Conservation (phyloP, 2,329 filamentous ascomycete species). For the Ascochyta koolunga region DNA sequence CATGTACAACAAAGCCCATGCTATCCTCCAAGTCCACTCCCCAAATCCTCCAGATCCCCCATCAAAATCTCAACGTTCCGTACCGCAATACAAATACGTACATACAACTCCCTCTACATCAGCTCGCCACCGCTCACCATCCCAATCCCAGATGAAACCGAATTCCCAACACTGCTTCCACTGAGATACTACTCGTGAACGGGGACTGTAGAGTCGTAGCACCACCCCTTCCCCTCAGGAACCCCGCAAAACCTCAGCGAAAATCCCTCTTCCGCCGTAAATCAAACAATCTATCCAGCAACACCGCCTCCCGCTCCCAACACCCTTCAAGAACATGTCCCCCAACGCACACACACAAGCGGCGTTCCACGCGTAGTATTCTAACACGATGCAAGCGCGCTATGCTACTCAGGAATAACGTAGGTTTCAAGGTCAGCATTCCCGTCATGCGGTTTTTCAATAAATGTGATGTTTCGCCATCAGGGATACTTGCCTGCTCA, state of each 20-base stretch:
- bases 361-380: not conserved
- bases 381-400: too few relatives aligned
- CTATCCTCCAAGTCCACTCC: not conserved
- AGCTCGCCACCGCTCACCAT: not conserved
- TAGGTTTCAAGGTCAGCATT: constrained; percentile 20
- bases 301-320: constrained; percentile 22
- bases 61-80: not conserved
- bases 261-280: not conserved
- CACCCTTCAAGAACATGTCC: constrained; percentile 16
- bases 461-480: constrained; percentile 19
- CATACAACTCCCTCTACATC: not conserved
- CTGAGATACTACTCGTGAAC: not conserved
- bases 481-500: constrained; percentile 15
- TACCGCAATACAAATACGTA: not conserved
- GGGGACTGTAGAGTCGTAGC: too few relatives aligned
- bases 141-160: not conserved
- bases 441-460: constrained; percentile 19
- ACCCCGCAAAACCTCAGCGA: not conserved
- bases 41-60: not conserved
- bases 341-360: constrained; percentile 8
- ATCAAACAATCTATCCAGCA: not conserved
- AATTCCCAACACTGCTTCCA: not conserved
- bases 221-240: not conserved
- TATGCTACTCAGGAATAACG: constrained; percentile 20
- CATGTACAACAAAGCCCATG: too few relatives aligned